Percentiles rank a stretch among this genome's conserved stretches.
Conservation (phyloP, 169 alveolate genomes). For the Plasmodium ovale region DNA sequence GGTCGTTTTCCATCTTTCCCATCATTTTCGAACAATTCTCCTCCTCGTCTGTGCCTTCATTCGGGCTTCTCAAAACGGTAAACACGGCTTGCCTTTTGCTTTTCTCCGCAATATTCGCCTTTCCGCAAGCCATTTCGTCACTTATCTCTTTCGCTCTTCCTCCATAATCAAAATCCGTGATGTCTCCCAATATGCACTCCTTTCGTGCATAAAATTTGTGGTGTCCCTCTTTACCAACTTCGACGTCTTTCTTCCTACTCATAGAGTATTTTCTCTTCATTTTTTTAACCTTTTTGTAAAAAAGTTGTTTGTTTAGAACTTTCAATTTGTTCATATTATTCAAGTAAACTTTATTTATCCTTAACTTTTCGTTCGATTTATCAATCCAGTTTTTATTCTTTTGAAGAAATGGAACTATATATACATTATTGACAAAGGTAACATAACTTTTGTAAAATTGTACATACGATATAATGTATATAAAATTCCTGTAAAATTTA, state of each 20-base stretch:
- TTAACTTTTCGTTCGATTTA: slow-evolving; percentile 40
- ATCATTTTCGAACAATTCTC: neutral
- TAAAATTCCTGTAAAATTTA: slow-evolving; percentile 30
- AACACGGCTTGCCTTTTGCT: neutral
- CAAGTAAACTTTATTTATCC: slow-evolving; percentile 31
- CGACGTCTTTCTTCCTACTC: no score
- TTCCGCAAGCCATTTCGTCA: neutral
- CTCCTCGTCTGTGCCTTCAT: neutral
- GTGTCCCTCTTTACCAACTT: neutral
- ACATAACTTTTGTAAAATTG: slow-evolving; percentile 32
- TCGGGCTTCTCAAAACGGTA: neutral
- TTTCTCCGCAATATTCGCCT: no score
- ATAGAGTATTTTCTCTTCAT: neutral
- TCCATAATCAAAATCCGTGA: neutral
- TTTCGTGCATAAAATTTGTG: no score
- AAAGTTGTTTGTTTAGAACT: neutral
- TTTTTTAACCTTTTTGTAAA: slow-evolving; percentile 6
- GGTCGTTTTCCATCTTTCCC: no score
- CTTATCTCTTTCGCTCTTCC: neutral
- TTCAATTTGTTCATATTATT: slow-evolving; percentile 12
- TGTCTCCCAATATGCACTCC: neutral
- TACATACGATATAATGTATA: slow-evolving; percentile 52
- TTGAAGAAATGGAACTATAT: slow-evolving; percentile 26
- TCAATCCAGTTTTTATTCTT: slow-evolving; percentile 10
- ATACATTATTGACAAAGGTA: slow-evolving; percentile 25